phyloP scores from a whole-genome alignment of 768 basidiomycete species.

The Suillus placidus region DNA sequence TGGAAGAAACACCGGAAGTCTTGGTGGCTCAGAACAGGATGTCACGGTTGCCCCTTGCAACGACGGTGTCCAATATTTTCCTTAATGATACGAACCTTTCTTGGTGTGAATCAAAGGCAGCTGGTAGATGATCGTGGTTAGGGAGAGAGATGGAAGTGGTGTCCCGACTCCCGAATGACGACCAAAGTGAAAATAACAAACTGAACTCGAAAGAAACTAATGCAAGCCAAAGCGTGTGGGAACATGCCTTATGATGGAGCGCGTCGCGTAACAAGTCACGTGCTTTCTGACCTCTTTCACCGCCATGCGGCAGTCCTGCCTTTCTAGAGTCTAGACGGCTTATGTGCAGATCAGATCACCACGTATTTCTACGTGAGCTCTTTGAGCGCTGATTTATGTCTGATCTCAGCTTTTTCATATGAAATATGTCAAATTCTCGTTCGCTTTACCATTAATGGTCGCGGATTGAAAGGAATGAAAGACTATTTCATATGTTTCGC shows the following conservation, averaged over 20 bases:
- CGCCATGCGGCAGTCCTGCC: neutral
- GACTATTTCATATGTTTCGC: neutral
- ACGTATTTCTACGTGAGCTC: neutral
- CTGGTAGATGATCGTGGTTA: slow-evolving; percentile 12
- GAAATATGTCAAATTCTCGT: neutral
- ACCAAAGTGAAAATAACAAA: slow-evolving; percentile 31
- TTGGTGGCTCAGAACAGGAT: slow-evolving; percentile 26
- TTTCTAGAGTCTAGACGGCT: neutral
- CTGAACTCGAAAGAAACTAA: slow-evolving; percentile 22
- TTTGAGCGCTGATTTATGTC: neutral
- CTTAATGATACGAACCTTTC: slow-evolving; percentile 12
- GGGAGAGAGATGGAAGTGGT: slow-evolving; percentile 17
- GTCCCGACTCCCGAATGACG: slow-evolving; percentile 27
- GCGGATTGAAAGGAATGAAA: neutral
- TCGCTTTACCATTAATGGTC: neutral
- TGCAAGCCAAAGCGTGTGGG: slow-evolving; percentile 27
- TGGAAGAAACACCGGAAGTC: slow-evolving; percentile 20
- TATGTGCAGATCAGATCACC: neutral
- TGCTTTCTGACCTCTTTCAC: slow-evolving; percentile 18
- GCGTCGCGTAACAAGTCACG: slow-evolving; percentile 42
- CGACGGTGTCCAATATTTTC: slow-evolving; percentile 19
- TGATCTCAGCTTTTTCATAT: neutral
- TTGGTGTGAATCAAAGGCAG: slow-evolving; percentile 19
- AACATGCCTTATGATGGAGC: slow-evolving; percentile 37
- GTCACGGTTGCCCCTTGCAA: slow-evolving; percentile 11